Base-by-base conservation (phyloP, 192 early-diverging fungal species). In the Coemansia aciculifera region DNA sequence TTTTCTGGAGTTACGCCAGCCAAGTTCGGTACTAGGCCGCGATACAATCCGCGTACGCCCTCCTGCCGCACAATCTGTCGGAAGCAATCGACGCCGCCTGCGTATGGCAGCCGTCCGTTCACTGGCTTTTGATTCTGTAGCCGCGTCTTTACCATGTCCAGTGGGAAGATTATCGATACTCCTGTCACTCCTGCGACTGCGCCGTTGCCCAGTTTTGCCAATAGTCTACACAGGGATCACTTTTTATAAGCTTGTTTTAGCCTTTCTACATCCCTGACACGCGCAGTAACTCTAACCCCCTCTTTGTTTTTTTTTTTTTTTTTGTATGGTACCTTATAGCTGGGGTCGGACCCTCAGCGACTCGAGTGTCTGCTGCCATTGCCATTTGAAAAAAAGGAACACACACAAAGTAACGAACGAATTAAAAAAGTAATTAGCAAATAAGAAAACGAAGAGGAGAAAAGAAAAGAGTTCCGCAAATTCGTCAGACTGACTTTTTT, bases 1-100 rank as follows among this genome's bases (percentile, higher is more conserved):
- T 94, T 96, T 85, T 97, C 94, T 36, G 97, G 95, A 31, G 97
- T 99, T 56, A 97, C 91, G 40, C 95, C 94, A 29, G 91, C 85
- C 36, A 99, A 77, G 24, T 96, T 96, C 17, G 95, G 89, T 19
- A 89, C 85, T 89, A 98, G 94, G 32, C 97, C 97, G 46, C 91
- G 91, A 87, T 99, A 99, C 42, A 99, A 85, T 42, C 93, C 95
- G 42, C 87, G 78, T 38, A 96, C 68, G 48, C 97, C 97, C 73
- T 97, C 97, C 62, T 85, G 86, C 40, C 89, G 89, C 46, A 98
- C 65, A 23, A 93, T 95, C 83, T 95, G 81, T 69, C 85, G 85
- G 82, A 95, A 93, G 71, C 93, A 94, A 75, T 98, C 94, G 11
- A 87, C 63, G 29, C 63, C 72, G 46, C 78, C 75, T 15, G 72